Conservation (phyloP, 257 asterid species). For the Knoxia roxburghii region DNA sequence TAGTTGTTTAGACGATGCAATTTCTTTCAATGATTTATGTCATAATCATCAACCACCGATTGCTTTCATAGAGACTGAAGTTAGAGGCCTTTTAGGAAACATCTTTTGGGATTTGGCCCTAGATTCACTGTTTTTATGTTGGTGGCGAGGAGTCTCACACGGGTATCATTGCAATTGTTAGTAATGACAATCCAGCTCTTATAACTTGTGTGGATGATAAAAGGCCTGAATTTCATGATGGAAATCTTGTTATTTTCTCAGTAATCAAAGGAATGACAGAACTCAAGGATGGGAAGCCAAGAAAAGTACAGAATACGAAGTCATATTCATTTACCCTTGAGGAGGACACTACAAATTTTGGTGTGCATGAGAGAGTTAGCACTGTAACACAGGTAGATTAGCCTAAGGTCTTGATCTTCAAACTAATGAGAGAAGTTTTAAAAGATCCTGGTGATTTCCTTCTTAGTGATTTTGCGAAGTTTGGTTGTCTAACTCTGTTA, state of each 20-base stretch:
- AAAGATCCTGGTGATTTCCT: slow-evolving; percentile 83
- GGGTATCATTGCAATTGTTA: slow-evolving; percentile 80
- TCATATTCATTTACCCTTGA: slow-evolving; percentile 78
- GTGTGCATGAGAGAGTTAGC: slow-evolving; percentile 70
- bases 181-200: slow-evolving; percentile 75
- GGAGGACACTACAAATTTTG: slow-evolving; percentile 71
- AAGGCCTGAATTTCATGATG: slow-evolving; percentile 93
- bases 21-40: slow-evolving; percentile 72
- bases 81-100: slow-evolving; percentile 82
- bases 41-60: slow-evolving; percentile 82
- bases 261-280: slow-evolving; percentile 83
- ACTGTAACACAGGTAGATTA: slow-evolving; percentile 84
- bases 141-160: slow-evolving; percentile 92
- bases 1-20: slow-evolving; percentile 46
- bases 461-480: slow-evolving; percentile 90
- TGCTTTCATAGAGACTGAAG: slow-evolving; percentile 82
- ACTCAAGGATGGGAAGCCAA: slow-evolving; percentile 86
- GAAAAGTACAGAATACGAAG: slow-evolving; percentile 60
- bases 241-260: slow-evolving; percentile 79
- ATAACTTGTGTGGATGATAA: slow-evolving; percentile 91
- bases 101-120: slow-evolving; percentile 91
- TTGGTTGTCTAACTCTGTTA: slow-evolving; percentile 77
- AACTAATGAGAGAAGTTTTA: slow-evolving; percentile 66
- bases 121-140: slow-evolving; percentile 78
- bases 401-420: slow-evolving; percentile 76